These are phyloP conservation scores for Mycena capillaripes DNA, from an alignment of 768 basidiomycete species.

Conservation along the genomic window DNA sequence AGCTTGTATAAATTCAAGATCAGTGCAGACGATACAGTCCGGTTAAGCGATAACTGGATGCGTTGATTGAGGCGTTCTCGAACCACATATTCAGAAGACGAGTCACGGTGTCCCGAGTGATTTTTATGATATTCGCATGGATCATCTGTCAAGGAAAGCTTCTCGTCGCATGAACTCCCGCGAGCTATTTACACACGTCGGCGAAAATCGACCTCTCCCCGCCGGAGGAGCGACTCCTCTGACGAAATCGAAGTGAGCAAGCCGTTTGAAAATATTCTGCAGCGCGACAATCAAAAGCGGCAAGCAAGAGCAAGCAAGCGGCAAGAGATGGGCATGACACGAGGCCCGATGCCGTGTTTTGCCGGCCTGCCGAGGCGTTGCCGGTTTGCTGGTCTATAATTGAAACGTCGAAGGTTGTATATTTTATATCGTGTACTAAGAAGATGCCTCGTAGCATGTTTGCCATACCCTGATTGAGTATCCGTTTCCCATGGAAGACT, in stretches of 20 bases:
- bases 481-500: not conserved
- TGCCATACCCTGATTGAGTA: not conserved
- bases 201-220: not conserved
- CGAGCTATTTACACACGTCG: not conserved
- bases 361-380: not conserved
- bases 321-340: not conserved
- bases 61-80: too few species aligned
- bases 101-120: not conserved
- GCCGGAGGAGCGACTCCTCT: not conserved
- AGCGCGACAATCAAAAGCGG: not conserved
- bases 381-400: slow-evolving; percentile 1
- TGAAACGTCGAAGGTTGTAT: not conserved
- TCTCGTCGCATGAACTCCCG: not conserved
- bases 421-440: too few species aligned
- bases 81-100: too few species aligned
- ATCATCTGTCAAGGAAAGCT: not conserved
- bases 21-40: not conserved
- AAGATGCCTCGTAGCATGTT: not conserved
- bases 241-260: not conserved
- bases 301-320: not conserved
- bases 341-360: not conserved
- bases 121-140: not conserved
- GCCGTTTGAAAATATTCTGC: not conserved
- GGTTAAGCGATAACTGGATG: too few species aligned
- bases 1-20: not conserved